phyloP scores from a whole-genome alignment of 2,329 filamentous ascomycete genomes.

The Berkeleyomyces basicola region DNA sequence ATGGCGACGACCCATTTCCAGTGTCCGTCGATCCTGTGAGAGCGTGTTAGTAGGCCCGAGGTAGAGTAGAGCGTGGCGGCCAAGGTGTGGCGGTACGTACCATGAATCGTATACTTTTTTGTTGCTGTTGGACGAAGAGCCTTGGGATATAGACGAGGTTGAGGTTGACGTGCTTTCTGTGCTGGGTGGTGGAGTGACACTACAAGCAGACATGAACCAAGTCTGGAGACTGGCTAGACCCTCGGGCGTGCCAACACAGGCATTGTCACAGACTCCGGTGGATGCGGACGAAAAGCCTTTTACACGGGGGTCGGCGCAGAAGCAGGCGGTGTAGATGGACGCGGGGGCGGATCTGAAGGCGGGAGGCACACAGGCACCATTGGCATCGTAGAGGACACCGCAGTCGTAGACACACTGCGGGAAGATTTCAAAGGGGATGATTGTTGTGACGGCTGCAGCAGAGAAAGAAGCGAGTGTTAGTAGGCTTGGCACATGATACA shows the following conservation, averaged over 20 bases:
- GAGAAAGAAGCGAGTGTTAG: neutral
- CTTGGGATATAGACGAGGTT: neutral
- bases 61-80: neutral
- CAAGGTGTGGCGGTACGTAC: neutral
- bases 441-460: slow-evolving; percentile 26
- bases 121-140: neutral
- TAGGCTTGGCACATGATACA: neutral
- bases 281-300: slow-evolving; percentile 38
- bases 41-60: neutral
- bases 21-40: slow-evolving; percentile 46
- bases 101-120: slow-evolving; percentile 9
- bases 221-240: slow-evolving; percentile 39
- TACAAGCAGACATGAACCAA: slow-evolving; percentile 58
- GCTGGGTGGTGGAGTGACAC: slow-evolving; percentile 19
- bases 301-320: slow-evolving; percentile 50
- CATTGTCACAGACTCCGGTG: slow-evolving; percentile 43
- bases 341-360: slow-evolving; percentile 20
- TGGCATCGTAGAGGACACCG: slow-evolving; percentile 48
- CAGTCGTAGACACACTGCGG: slow-evolving; percentile 47
- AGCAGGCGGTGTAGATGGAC: slow-evolving; percentile 48
- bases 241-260: slow-evolving; percentile 30
- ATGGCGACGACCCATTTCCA: slow-evolving; percentile 74
- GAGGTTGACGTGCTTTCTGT: slow-evolving; percentile 15
- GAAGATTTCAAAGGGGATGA: slow-evolving; percentile 40
- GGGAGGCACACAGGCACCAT: slow-evolving; percentile 52